These are phyloP conservation scores for Ceratocystis colombiana DNA, from an alignment of 2,329 filamentous ascomycete genomes.

Conservation along the genomic window DNA sequence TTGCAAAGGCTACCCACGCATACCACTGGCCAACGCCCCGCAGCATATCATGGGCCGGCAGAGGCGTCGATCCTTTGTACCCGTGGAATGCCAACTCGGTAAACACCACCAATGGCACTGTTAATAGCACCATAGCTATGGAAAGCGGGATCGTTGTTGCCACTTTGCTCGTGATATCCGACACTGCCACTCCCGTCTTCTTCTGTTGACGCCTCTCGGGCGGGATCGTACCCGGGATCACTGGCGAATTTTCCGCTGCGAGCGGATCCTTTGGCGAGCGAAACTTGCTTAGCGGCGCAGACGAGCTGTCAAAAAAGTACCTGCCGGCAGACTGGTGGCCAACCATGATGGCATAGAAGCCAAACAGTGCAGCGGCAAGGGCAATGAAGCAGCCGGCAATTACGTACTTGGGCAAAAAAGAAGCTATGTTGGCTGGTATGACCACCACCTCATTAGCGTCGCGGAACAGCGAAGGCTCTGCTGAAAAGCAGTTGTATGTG, in stretches of 20 bases:
- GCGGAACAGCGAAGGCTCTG: slow-evolving; percentile 19
- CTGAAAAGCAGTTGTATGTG: slow-evolving; percentile 23
- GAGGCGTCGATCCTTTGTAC: slow-evolving; percentile 21
- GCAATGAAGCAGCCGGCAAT: slow-evolving; percentile 22
- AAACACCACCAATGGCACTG: slow-evolving; percentile 23
- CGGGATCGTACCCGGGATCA: slow-evolving; percentile 24
- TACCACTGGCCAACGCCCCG: slow-evolving; percentile 22
- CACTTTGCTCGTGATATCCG: slow-evolving; percentile 8
- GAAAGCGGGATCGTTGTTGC: slow-evolving; percentile 22
- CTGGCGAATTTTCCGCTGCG: slow-evolving; percentile 23
- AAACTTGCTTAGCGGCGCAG: slow-evolving; percentile 20
- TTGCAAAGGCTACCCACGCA: slow-evolving; percentile 22
- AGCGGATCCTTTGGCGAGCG: slow-evolving; percentile 19
- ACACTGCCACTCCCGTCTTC: slow-evolving; percentile 12
- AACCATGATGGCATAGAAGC: slow-evolving; percentile 24
- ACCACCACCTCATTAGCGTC: slow-evolving; percentile 21
- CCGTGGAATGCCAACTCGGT: slow-evolving; percentile 23
- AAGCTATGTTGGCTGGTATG: slow-evolving; percentile 23
- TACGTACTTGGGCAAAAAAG: slow-evolving; percentile 24
- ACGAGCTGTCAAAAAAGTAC: slow-evolving; percentile 22
- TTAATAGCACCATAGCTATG: slow-evolving; percentile 19
- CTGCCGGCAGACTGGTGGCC: slow-evolving; percentile 23
- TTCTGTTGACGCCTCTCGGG: slow-evolving; percentile 21
- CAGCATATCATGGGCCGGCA: slow-evolving; percentile 17
- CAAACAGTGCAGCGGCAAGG: slow-evolving; percentile 19